Evolutionary conservation across 2,329 filamentous ascomycete species (phyloP).

Genomic region (Fusarium avenaceum): DNA sequence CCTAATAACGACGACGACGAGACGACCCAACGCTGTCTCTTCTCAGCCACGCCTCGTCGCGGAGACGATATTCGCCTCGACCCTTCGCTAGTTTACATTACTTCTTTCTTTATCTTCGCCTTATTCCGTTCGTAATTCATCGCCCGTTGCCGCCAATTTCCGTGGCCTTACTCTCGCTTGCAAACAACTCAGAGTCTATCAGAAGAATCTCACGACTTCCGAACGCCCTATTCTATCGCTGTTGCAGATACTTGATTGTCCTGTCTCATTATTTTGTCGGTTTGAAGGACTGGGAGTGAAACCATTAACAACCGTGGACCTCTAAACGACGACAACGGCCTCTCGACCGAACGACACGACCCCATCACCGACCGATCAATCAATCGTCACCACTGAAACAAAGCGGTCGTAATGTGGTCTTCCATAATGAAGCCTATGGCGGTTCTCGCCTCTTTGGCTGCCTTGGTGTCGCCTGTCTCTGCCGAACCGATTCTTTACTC

Average conservation of each 20-base stretch:
- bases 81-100: constrained; percentile 44
- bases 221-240: constrained; percentile 20
- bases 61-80: constrained; percentile 48
- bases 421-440: constrained; percentile 60
- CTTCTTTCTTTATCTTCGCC: constrained; percentile 32
- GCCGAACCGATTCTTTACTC: constrained; percentile 81
- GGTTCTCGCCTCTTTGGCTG: constrained; percentile 61
- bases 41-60: constrained; percentile 45
- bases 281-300: constrained; percentile 1
- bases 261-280: constrained; percentile 1
- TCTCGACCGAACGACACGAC: constrained; percentile 8
- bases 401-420: constrained; percentile 61
- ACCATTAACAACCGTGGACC: constrained; percentile 6
- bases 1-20: constrained; percentile 45
- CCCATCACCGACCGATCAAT: constrained; percentile 9
- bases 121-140: constrained; percentile 39
- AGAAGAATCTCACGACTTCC: constrained; percentile 34
- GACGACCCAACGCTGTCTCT: constrained; percentile 36
- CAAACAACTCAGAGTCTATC: constrained; percentile 14
- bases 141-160: constrained; percentile 30
- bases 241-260: constrained; percentile 14
- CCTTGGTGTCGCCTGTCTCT: constrained; percentile 62
- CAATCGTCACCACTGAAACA: constrained; percentile 13
- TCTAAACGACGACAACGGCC: constrained; percentile 17
- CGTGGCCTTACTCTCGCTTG: constrained; percentile 44